phyloP scores from a whole-genome alignment of 208 protist genomes.

The Herpetomonas tarakana region DNA sequence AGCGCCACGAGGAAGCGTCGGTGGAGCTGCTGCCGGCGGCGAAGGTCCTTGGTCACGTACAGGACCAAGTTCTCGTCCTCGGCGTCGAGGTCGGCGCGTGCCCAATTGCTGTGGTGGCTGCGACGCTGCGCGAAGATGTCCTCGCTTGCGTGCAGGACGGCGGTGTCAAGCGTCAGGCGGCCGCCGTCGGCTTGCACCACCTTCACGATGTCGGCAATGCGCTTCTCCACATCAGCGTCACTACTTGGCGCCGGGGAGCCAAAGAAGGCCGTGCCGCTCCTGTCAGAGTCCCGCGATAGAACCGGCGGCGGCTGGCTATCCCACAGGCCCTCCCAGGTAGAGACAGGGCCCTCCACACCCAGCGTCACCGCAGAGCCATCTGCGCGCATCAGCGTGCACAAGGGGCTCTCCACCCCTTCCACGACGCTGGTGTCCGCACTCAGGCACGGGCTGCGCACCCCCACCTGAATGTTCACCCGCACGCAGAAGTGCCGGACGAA shows the following conservation, averaged over 20 bases:
- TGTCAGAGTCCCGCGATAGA: background rate
- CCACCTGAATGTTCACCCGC: conserved; percentile 74
- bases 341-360: conserved; percentile 40
- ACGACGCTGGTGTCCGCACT: conserved; percentile 68
- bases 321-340: conserved; percentile 24
- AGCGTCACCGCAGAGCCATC: conserved; percentile 58
- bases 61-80: conserved; percentile 77
- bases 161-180: conserved; percentile 56
- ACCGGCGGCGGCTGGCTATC: background rate
- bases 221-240: conserved; percentile 7
- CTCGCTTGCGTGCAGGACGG: conserved; percentile 49
- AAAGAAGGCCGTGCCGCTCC: background rate
- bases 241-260: conserved; percentile 1
- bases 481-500: conserved; percentile 54
- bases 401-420: conserved; percentile 17
- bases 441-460: conserved; percentile 61
- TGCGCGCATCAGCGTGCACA: conserved; percentile 36
- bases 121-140: conserved; percentile 19
- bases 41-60: conserved; percentile 63
- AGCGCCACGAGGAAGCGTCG: conserved; percentile 63
- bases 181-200: conserved; percentile 20
- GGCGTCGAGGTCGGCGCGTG: conserved; percentile 53
- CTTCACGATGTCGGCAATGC: conserved; percentile 32
- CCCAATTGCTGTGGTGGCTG: conserved; percentile 60
- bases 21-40: conserved; percentile 62